Conservation (phyloP, 441 rosid species). For the Croton setiger region DNA sequence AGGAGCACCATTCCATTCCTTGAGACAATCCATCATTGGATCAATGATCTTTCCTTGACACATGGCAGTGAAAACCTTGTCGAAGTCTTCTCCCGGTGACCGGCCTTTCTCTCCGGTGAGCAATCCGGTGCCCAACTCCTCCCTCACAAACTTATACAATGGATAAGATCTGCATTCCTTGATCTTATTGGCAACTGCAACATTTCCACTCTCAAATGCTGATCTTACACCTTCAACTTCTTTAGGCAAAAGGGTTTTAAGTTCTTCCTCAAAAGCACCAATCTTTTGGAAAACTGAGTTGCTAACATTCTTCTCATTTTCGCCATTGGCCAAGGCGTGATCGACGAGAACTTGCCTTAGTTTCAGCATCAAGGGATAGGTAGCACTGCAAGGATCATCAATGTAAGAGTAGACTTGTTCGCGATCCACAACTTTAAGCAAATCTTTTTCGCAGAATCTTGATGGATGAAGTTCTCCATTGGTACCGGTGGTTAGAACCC, state of each 20-base stretch:
- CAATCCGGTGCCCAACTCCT: slow-evolving; percentile 48
- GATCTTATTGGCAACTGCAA: slow-evolving; percentile 49
- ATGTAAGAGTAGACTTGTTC: slow-evolving; percentile 58
- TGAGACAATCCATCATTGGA: slow-evolving; percentile 68
- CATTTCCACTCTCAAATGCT: slow-evolving; percentile 40
- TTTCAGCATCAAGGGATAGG: slow-evolving; percentile 65
- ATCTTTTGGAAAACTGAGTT: slow-evolving; percentile 70
- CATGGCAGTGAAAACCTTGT: slow-evolving; percentile 50
- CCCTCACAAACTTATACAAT: slow-evolving; percentile 58
- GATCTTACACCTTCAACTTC: slow-evolving; percentile 52
- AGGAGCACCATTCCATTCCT: slow-evolving; percentile 69
- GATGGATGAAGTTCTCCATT: slow-evolving; percentile 60
- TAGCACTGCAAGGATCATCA: slow-evolving; percentile 66
- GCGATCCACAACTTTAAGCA: slow-evolving; percentile 51
- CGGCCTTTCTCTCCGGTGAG: slow-evolving; percentile 56
- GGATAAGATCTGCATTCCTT: slow-evolving; percentile 76
- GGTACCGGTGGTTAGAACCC: slow-evolving; percentile 32
- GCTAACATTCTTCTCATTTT: slow-evolving; percentile 43
- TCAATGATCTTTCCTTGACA: slow-evolving; percentile 62
- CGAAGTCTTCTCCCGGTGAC: slow-evolving; percentile 72
- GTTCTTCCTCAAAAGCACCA: slow-evolving; percentile 57
- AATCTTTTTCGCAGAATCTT: slow-evolving; percentile 55
- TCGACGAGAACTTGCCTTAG: slow-evolving; percentile 66
- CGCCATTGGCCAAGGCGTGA: slow-evolving; percentile 62
- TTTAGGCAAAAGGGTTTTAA: slow-evolving; percentile 48